phyloP scores from a whole-genome alignment of 2,329 filamentous ascomycete genomes.

The Dryadomyces quercivorus region DNA sequence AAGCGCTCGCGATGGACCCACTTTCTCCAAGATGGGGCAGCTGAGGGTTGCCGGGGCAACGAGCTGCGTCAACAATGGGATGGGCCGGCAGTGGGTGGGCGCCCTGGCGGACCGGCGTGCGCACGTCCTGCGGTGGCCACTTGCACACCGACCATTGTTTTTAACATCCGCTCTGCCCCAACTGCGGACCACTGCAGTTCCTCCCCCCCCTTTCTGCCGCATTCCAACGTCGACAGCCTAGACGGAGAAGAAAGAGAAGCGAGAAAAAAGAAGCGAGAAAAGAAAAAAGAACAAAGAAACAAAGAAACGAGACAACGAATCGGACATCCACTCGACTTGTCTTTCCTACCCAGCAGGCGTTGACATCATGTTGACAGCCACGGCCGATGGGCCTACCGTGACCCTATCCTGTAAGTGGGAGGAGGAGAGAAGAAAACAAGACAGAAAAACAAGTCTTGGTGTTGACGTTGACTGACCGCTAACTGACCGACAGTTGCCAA shows the following conservation, averaged over 20 bases:
- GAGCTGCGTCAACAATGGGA: no score
- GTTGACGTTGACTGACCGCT: no score
- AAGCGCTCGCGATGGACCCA: no score
- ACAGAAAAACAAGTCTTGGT: not conserved
- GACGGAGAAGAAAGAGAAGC: no score
- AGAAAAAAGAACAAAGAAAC: no score
- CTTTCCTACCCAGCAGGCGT: no score
- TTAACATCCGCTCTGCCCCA: not conserved
- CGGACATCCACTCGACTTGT: not conserved
- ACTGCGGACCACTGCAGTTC: not conserved
- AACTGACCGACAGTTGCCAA: slow-evolving; percentile 65
- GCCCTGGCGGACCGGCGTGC: no score
- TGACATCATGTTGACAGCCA: slow-evolving; percentile 9
- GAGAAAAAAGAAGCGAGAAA: no score
- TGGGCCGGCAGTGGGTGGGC: no score
- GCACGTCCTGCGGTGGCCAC: not conserved
- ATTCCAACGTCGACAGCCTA: not conserved
- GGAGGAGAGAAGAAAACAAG: not conserved
- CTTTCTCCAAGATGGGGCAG: no score
- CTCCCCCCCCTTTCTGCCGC: no score
- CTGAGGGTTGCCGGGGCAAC: no score
- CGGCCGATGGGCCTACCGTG: slow-evolving; percentile 13
- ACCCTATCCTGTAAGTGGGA: slow-evolving; percentile 13
- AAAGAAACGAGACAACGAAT: not conserved
- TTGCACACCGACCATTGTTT: not conserved